Evolutionary conservation across 2,329 filamentous ascomycete species (phyloP).

Genomic region (Neofusicoccum umdonicola): DNA sequence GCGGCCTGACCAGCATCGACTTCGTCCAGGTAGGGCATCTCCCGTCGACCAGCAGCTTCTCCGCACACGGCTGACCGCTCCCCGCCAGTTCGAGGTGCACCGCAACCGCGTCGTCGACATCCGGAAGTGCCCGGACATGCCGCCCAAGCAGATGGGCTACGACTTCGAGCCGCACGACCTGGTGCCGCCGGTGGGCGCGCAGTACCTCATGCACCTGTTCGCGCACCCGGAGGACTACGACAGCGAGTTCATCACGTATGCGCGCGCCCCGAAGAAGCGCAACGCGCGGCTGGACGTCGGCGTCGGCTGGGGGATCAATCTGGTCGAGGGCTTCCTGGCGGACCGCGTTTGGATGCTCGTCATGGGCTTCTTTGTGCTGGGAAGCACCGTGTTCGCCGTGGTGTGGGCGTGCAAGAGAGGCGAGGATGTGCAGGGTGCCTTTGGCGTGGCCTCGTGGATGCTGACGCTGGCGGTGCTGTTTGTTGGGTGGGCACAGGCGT

Average conservation of each 20-base stretch:
- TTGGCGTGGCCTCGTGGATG: constrained; percentile 40
- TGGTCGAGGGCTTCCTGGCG: constrained; percentile 40
- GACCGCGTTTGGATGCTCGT: constrained; percentile 34
- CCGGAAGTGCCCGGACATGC: constrained; percentile 37
- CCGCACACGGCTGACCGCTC: no score
- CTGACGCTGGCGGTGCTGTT: constrained; percentile 32
- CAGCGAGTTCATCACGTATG: constrained; percentile 36
- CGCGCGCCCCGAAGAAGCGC: constrained; percentile 33
- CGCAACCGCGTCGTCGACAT: constrained; percentile 42
- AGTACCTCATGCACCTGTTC: constrained; percentile 41
- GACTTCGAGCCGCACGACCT: constrained; percentile 38
- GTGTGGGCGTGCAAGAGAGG: constrained; percentile 31
- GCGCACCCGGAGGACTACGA: constrained; percentile 41
- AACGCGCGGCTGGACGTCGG: constrained; percentile 32
- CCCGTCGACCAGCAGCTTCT: no score
- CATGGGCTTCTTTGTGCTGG: constrained; percentile 30
- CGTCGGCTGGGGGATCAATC: constrained; percentile 39
- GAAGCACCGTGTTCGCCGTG: constrained; percentile 35
- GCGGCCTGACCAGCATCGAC: constrained; percentile 37
- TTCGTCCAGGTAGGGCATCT: constrained; percentile 30
- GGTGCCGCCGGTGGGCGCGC: constrained; percentile 37
- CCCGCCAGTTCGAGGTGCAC: constrained; percentile 36
- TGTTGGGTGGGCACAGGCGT: constrained; percentile 35
- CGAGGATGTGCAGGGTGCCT: constrained; percentile 40
- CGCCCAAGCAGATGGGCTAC: constrained; percentile 29